A percentile compares a stretch with the other conserved stretches of the same genome.
These are phyloP conservation scores for Mayamaea pseudoterrestris DNA, from an alignment of 108 stramenopile species.

Conservation along the genomic window DNA sequence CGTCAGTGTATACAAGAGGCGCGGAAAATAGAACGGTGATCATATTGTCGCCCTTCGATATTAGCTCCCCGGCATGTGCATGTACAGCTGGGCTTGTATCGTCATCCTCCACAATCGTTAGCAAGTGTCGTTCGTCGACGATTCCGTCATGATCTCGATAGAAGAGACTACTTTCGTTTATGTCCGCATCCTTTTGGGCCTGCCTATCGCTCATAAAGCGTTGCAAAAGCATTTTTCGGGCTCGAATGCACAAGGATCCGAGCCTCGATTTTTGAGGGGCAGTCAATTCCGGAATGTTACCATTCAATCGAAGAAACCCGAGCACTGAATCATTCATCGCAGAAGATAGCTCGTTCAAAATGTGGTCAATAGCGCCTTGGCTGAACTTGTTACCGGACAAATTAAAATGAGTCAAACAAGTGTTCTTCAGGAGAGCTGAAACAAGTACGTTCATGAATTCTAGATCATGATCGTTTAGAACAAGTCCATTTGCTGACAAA, in stretches of 20 bases:
- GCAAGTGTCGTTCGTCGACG: background rate
- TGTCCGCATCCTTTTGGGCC: slow-evolving; percentile 1
- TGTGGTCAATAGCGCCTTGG: slow-evolving; percentile 15
- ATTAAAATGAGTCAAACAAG: slow-evolving; percentile 29
- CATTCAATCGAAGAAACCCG: slow-evolving; percentile 27
- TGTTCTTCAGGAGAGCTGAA: slow-evolving; percentile 26
- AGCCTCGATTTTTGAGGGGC: slow-evolving; percentile 9
- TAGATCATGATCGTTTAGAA: slow-evolving; percentile 14
- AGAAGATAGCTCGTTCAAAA: slow-evolving; percentile 16
- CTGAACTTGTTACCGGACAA: slow-evolving; percentile 43
- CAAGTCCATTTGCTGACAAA: slow-evolving; percentile 35
- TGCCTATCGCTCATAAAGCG: slow-evolving; percentile 7
- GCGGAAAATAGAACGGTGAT: slow-evolving; percentile 74
- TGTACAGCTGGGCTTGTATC: slow-evolving; percentile 1
- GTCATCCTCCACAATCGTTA: background rate
- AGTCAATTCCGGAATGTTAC: slow-evolving; percentile 33
- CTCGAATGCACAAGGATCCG: slow-evolving; percentile 10
- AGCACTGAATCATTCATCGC: slow-evolving; percentile 20
- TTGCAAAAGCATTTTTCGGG: slow-evolving; percentile 20
- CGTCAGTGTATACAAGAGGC: slow-evolving; percentile 62
- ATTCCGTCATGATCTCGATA: background rate
- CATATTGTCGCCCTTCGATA: slow-evolving; percentile 31
- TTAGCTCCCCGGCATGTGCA: slow-evolving; percentile 4
- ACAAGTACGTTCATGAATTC: slow-evolving; percentile 24
- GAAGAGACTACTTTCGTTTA: no score